A percentile compares a stretch with the other conserved stretches of the same genome.
Conservation (phyloP, 139 green algal species). For the Micractinium conductrix region DNA sequence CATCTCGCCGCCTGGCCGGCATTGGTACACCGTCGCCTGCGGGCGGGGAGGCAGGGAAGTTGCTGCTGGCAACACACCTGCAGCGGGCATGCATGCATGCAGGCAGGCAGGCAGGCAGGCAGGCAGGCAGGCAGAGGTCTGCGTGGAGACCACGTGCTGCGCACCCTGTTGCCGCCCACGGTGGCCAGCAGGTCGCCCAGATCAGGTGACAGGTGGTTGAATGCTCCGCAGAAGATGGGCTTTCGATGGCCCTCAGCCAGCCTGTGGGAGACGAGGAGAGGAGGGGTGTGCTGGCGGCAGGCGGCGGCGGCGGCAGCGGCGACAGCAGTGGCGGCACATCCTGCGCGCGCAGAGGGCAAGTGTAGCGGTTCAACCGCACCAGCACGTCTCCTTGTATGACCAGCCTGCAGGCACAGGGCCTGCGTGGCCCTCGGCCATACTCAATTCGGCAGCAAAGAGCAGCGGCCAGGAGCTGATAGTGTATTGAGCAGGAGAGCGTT, state of each 20-base stretch:
- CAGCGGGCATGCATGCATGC: too few species aligned
- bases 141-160: not conserved
- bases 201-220: constrained; percentile 55
- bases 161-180: constrained; percentile 60
- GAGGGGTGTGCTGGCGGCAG: not conserved
- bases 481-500: too few species aligned
- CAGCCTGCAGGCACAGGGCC: too few species aligned
- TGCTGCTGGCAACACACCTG: not conserved
- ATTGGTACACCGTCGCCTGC: constrained; percentile 76
- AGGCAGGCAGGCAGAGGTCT: not conserved
- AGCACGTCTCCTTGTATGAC: constrained; percentile 22
- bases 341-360: too few species aligned
- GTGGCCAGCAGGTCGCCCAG: constrained; percentile 71
- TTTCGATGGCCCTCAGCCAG: constrained; percentile 57
- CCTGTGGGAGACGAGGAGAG: constrained; percentile 30
- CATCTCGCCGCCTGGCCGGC: constrained; percentile 51
- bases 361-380: constrained; percentile 8
- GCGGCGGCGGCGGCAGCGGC: not conserved
- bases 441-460: too few species aligned
- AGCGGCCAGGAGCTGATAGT: too few species aligned
- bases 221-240: constrained; percentile 71
- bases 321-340: not conserved
- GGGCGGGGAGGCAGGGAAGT: not conserved
- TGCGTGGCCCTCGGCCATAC: too few species aligned
- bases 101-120: too few species aligned